Evolutionary conservation across 225 moss, liverwort and hornwort species (phyloP), one percentile per base, ranked within the genome.

Genomic region (Bryum argenteum): DNA sequence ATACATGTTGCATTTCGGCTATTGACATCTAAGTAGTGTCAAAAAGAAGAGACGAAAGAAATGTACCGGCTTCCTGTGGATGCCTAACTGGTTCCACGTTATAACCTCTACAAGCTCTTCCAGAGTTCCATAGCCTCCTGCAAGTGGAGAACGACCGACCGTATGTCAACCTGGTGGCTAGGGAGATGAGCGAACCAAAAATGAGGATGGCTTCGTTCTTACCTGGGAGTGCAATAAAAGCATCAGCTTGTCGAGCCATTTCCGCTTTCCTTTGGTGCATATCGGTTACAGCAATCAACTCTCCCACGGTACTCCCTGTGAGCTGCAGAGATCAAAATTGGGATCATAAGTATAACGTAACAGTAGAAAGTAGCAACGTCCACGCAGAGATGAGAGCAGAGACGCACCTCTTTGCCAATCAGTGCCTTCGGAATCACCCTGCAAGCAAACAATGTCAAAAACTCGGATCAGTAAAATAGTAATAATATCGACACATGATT

Each of bases 91-190:
- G 10, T 89, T 89, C 96, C 96, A 93, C 1, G 96, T 93, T 11
- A 96, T 93, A 69, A 96, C 93, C 72, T 96, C 96, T 1, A 96
- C 79, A 71, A 96, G 82, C 75, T 96, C 93, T 53, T 96, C 96
- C 77, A 96, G 75, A 4, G 96, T 96, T 23, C 93, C 96, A 64
- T 91, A 96, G 9, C 96, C 96, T 23, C 93, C 93, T 96, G 75
- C 65, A 73, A 22, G 43, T 11, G 7, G 3, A n/a, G 26, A 21
- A 11, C n/a, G n/a, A n/a, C n/a, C n/a, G 5, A 18, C 15, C 18
- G 3, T 39, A 12, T 5, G 9, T 9, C 6, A 52, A 52, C 41
- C 9, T 24, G 33, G 7, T 33, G 33, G 5, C 33, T 33, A 5
- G 33, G 5, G 33, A 33, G 33, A 33, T 33, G 33, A 5, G 33